A percentile compares a stretch with the other conserved stretches of the same genome.
These are phyloP conservation scores for Prunus kanzakura DNA, from an alignment of 306 rosid species.

Conservation along the genomic window DNA sequence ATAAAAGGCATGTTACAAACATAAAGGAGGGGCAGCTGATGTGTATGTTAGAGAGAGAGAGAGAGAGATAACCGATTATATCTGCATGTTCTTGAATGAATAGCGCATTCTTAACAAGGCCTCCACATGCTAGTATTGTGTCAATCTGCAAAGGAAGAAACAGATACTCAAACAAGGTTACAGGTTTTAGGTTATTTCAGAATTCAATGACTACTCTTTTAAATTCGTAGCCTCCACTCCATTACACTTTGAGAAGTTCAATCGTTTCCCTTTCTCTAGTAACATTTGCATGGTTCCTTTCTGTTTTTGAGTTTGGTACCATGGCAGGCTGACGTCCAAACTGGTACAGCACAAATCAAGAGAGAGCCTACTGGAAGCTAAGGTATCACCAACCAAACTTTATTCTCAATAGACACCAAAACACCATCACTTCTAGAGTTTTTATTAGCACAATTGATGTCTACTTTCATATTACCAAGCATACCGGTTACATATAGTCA, in stretches of 20 bases:
- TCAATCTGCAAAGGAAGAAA: conserved; percentile 52
- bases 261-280: too few species aligned
- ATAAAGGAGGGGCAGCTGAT: not conserved
- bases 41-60: not conserved
- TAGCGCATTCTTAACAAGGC: conserved; percentile 77
- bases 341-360: too few species aligned
- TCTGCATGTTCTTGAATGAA: conserved; percentile 95
- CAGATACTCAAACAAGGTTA: conserved; percentile 6
- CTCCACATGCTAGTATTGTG: conserved; percentile 94
- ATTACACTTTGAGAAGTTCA: too few species aligned
- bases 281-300: too few species aligned
- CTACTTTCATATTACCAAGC: not conserved
- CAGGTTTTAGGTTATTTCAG: not conserved
- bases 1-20: not conserved
- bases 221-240: too few species aligned
- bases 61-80: conserved; percentile 58
- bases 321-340: too few species aligned
- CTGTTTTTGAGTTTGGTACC: too few species aligned
- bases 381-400: too few species aligned
- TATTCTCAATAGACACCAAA: not conserved
- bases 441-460: not conserved
- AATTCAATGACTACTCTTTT: too few species aligned
- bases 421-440: not conserved
- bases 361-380: too few species aligned
- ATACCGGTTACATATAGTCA: not conserved